phyloP scores from a whole-genome alignment of 208 protist genomes.

The Leishmania guyanensis region DNA sequence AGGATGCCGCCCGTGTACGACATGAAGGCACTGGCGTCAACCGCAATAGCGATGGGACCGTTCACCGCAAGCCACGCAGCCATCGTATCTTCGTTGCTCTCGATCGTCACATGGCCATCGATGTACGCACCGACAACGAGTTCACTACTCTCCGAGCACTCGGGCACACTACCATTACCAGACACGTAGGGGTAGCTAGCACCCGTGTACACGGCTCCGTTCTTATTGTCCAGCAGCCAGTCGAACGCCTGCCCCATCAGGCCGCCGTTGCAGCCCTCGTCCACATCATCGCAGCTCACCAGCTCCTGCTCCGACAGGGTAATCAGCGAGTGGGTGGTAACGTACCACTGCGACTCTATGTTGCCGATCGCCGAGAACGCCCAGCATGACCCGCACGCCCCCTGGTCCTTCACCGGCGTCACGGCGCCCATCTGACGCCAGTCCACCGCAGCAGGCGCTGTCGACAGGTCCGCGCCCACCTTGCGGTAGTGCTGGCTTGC shows the following conservation, averaged over 20 bases:
- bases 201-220: slow-evolving; percentile 74
- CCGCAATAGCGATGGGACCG: slow-evolving; percentile 84
- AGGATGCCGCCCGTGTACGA: slow-evolving; percentile 63
- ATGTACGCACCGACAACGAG: slow-evolving; percentile 63
- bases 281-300: slow-evolving; percentile 90
- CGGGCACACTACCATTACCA: neutral
- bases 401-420: slow-evolving; percentile 94
- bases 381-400: slow-evolving; percentile 95
- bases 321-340: slow-evolving; percentile 61
- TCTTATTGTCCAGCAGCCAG: slow-evolving; percentile 64
- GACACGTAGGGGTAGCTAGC: slow-evolving; percentile 50
- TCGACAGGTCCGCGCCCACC: slow-evolving; percentile 4
- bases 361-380: slow-evolving; percentile 87
- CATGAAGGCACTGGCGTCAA: slow-evolving; percentile 76
- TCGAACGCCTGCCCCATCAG: slow-evolving; percentile 82
- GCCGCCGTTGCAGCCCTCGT: slow-evolving; percentile 89
- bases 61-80: slow-evolving; percentile 56
- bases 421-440: slow-evolving; percentile 89
- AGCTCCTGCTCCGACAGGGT: slow-evolving; percentile 94
- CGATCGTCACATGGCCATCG: slow-evolving; percentile 51
- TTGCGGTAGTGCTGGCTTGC: slow-evolving; percentile 6
- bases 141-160: neutral
- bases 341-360: slow-evolving; percentile 67
- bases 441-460: slow-evolving; percentile 36
- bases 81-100: slow-evolving; percentile 64